Conservation (phyloP, 192 early-diverging fungal species). For the Gaertneriomyces sp. region DNA sequence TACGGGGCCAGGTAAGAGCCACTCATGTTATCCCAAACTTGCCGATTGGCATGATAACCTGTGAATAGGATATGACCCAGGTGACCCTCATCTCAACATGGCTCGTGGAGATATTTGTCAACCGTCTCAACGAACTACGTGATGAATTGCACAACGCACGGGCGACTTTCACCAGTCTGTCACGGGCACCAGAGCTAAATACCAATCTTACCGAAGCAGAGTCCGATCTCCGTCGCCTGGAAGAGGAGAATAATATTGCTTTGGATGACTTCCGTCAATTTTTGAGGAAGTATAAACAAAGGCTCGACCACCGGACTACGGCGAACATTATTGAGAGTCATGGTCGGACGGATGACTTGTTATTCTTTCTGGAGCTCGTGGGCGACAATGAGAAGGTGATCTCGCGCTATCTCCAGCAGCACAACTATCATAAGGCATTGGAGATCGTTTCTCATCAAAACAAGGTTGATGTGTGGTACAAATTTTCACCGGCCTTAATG, state of each 20-base stretch:
- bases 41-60: conserved; percentile 5
- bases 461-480: conserved; percentile 80
- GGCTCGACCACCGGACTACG: conserved; percentile 54
- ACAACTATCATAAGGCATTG: conserved; percentile 71
- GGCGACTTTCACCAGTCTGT: conserved; percentile 31
- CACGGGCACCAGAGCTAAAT: conserved; percentile 12
- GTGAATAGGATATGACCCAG: conserved; percentile 71
- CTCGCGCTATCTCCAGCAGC: conserved; percentile 75
- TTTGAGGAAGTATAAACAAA: conserved; percentile 61
- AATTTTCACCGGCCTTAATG: conserved; percentile 82
- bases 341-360: conserved; percentile 74
- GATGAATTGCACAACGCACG: conserved; percentile 20
- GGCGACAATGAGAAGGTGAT: conserved; percentile 88
- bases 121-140: conserved; percentile 64
- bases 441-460: conserved; percentile 75
- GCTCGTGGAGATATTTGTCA: conserved; percentile 85
- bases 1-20: conserved; percentile 55
- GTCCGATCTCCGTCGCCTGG: conserved; percentile 3
- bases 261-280: conserved; percentile 72
- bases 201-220: not conserved
- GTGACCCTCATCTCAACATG: conserved; percentile 77
- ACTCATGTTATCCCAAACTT: not conserved
- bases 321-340: conserved; percentile 84
- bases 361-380: conserved; percentile 78
- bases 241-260: conserved; percentile 58